These are phyloP conservation scores for Trichoderma erinaceum DNA, from an alignment of 495 filamentous ascomycete species.

Conservation along the genomic window DNA sequence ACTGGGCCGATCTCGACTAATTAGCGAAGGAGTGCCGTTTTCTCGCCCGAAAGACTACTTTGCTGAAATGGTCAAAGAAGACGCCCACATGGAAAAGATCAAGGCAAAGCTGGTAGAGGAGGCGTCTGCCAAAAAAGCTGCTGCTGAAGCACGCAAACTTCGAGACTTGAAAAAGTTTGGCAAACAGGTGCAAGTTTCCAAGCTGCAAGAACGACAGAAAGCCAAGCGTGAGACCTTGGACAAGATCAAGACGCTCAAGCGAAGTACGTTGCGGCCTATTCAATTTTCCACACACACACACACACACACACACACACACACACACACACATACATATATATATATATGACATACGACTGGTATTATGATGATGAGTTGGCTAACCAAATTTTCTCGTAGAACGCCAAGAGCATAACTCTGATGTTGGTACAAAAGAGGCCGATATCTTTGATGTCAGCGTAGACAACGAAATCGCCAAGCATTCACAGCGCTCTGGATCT, in stretches of 20 bases:
- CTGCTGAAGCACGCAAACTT: slow-evolving; percentile 83
- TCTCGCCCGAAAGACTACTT: slow-evolving; percentile 90
- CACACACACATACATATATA: too few relatives aligned
- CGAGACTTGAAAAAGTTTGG: slow-evolving; percentile 98
- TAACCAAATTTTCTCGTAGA: slow-evolving; percentile 47
- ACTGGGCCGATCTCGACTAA: slow-evolving; percentile 62
- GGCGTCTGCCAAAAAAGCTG: slow-evolving; percentile 85
- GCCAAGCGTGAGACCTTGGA: slow-evolving; percentile 85
- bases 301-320: too few relatives aligned
- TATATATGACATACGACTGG: too few relatives aligned
- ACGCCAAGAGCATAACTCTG: slow-evolving; percentile 61
- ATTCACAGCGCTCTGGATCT: slow-evolving; percentile 36
- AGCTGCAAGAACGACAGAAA: slow-evolving; percentile 86
- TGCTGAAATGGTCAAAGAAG: slow-evolving; percentile 96
- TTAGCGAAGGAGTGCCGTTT: slow-evolving; percentile 78
- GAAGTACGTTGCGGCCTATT: slow-evolving; percentile 56
- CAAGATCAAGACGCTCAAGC: slow-evolving; percentile 87
- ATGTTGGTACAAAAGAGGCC: slow-evolving; percentile 59
- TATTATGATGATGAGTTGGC: not conserved
- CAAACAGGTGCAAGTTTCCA: slow-evolving; percentile 95
- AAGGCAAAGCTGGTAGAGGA: slow-evolving; percentile 90
- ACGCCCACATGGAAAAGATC: slow-evolving; percentile 96
- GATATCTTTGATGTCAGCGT: slow-evolving; percentile 94
- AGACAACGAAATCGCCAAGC: slow-evolving; percentile 60
- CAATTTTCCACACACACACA: not conserved